These are phyloP conservation scores for Acacia melanoxylon DNA, from an alignment of 306 rosid genomes.

Conservation along the genomic window DNA sequence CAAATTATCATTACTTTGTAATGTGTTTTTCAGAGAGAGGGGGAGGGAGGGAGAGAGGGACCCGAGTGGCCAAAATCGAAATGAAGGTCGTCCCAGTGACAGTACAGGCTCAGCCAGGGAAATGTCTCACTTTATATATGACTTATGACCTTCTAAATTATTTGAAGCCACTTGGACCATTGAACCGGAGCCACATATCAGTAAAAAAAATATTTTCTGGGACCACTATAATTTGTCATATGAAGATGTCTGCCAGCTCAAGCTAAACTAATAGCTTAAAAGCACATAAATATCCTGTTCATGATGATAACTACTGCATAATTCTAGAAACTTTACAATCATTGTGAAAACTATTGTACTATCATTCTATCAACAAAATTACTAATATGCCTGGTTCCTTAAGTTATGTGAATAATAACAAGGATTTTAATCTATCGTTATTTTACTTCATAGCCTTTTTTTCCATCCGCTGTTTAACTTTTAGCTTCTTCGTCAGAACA, in stretches of 20 bases:
- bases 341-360: too few relatives aligned
- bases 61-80: conserved; percentile 1
- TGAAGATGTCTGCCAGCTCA: neutral
- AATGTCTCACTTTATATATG: neutral
- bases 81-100: conserved; percentile 27
- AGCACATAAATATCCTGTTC: neutral
- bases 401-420: neutral
- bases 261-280: neutral
- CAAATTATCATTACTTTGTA: neutral
- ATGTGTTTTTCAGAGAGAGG: neutral
- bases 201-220: neutral
- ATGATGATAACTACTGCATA: neutral
- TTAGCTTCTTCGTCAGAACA: too few relatives aligned
- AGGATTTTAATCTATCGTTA: too few relatives aligned
- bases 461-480: too few relatives aligned
- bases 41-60: neutral
- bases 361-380: too few relatives aligned
- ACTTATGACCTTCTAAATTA: neutral
- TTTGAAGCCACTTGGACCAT: conserved; percentile 31
- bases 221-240: neutral
- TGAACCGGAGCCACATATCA: conserved; percentile 28
- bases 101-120: conserved; percentile 3
- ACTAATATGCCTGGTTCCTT: too few relatives aligned
- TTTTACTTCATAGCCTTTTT: too few relatives aligned
- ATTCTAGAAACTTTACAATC: neutral